phyloP scores from a whole-genome alignment of 306 rosid genomes.

The Acmispon strigosus region DNA sequence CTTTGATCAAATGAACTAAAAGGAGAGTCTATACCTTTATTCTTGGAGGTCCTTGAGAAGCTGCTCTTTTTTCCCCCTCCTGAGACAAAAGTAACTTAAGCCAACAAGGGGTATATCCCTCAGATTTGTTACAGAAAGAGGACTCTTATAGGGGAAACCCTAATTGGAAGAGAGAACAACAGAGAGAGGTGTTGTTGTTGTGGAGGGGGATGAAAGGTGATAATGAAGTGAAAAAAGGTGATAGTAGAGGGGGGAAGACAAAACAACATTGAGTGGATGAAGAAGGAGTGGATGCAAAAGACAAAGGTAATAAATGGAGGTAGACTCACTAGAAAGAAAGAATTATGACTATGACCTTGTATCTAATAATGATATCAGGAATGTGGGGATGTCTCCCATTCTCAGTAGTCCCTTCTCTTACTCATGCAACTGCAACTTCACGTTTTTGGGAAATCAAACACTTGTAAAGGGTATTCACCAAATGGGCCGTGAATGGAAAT shows the following conservation, averaged over 20 bases:
- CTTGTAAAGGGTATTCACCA: not conserved
- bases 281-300: slow-evolving; percentile 86
- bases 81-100: slow-evolving; percentile 33
- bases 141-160: slow-evolving; percentile 53
- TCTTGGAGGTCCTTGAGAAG: slow-evolving; percentile 36
- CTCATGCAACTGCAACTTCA: slow-evolving; percentile 20
- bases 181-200: not conserved
- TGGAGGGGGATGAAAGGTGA: slow-evolving; percentile 17
- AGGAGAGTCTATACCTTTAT: slow-evolving; percentile 46
- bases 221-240: slow-evolving; percentile 46
- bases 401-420: slow-evolving; percentile 41
- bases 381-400: slow-evolving; percentile 58
- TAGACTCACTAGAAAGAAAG: slow-evolving; percentile 53
- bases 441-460: slow-evolving; percentile 3
- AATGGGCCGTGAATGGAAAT: slow-evolving; percentile 26
- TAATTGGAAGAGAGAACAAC: slow-evolving; percentile 29
- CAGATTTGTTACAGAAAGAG: slow-evolving; percentile 30
- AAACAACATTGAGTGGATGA: slow-evolving; percentile 78
- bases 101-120: slow-evolving; percentile 36
- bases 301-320: slow-evolving; percentile 91
- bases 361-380: slow-evolving; percentile 66
- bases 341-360: slow-evolving; percentile 72
- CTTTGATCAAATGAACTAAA: slow-evolving; percentile 48
- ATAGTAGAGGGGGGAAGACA: slow-evolving; percentile 35
- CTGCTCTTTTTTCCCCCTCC: slow-evolving; percentile 31